Evolutionary conservation across 352 stramenopile genomes (phyloP), one percentile per base, ranked within the genome.

Genomic region (Phytophthora foliorum): DNA sequence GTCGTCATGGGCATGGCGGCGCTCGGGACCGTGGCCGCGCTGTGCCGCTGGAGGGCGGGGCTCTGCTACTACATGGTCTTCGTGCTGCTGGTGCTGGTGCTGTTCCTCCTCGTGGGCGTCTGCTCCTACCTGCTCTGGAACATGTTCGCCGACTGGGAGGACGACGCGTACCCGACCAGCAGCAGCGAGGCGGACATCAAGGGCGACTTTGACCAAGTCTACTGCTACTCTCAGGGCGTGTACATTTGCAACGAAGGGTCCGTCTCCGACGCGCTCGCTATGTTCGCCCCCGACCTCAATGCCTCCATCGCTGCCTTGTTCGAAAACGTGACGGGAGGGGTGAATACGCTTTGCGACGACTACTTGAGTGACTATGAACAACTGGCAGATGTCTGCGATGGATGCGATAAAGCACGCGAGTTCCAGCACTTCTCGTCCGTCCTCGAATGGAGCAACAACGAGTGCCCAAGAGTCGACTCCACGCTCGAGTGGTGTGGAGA

Each of bases 401-500:
- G 70, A 9, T 93, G 86, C 44, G 69, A 69, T 52, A 55, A 72
- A 51, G 86, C 84, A 36, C 84, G 81, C 22, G 45, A 91, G 49
- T 80, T 89, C 45, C 58, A 76, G 39, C 83, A 90, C 62, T 84
- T 88, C 39, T 87, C 78, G 62, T 78, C 74, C 19, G 79, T 95
- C 24, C 67, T 93, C n/a, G 81, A 91, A 50, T 95, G 84, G 88
- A 81, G 78, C 19, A 86, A 90, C 65, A 82, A 93, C 55, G 61
- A 95, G 70, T 94, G 88, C 51, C 81, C 75, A 53, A 71, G 82
- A 32, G 82, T 75, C 19, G 42, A 60, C 25, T 48, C 50, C 31
- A 91, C 80, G n/a, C 63, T 86, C 50, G 44, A 70, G 9, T 94
- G 88, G 88, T 95, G 86, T 61, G 83, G 82, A 11, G 48, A 78